These are phyloP conservation scores for Hymenochaete sp. DNA, from an alignment of 1,284 basidiomycete species.

Conservation along the genomic window DNA sequence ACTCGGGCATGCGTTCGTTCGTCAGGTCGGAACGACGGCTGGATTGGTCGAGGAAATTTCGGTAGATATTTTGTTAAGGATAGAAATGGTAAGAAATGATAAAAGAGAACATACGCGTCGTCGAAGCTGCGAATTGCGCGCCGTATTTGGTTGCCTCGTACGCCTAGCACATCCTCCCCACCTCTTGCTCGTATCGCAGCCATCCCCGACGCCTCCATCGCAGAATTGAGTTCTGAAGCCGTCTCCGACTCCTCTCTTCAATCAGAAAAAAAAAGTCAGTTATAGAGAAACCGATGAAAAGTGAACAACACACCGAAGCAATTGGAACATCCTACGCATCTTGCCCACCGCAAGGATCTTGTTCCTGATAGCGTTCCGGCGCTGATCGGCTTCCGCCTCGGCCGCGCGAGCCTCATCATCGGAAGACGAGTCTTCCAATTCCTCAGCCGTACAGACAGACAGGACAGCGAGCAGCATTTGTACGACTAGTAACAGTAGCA, in stretches of 20 bases:
- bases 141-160: constrained; percentile 57
- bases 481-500: constrained; percentile 48
- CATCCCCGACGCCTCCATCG: constrained; percentile 22
- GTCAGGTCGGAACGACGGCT: constrained; percentile 85
- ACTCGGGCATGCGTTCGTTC: constrained; percentile 84
- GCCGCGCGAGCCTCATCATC: constrained; percentile 33
- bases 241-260: constrained; percentile 88
- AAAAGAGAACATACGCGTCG: constrained; percentile 61
- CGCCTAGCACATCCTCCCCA: constrained; percentile 36
- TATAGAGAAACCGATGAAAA: constrained; percentile 5
- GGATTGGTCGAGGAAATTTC: constrained; percentile 11
- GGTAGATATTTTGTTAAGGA: constrained; percentile 5
- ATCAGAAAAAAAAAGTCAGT: background rate
- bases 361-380: constrained; percentile 83
- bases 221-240: constrained; percentile 77
- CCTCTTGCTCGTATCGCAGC: constrained; percentile 29
- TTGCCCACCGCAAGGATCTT: constrained; percentile 92
- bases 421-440: constrained; percentile 64
- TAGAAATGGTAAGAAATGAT: constrained; percentile 1
- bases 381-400: constrained; percentile 36
- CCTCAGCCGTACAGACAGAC: constrained; percentile 90
- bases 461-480: constrained; percentile 97
- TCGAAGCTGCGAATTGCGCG: constrained; percentile 83
- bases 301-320: constrained; percentile 57
- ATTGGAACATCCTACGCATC: constrained; percentile 86